Base-by-base conservation (phyloP, 164 flowering plant species). In the Vitis vinifera region DNA sequence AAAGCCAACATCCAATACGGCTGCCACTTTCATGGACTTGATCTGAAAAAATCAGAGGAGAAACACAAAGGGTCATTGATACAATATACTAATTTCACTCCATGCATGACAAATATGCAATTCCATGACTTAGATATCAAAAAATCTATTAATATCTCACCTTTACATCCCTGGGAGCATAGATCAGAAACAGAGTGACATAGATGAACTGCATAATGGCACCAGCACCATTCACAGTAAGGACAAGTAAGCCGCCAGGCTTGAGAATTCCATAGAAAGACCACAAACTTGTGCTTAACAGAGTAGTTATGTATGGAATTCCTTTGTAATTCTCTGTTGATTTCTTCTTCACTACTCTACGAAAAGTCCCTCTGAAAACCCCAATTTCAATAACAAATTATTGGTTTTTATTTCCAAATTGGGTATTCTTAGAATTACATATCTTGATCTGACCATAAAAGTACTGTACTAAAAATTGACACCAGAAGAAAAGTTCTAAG, bases 221-320 rank as follows among this genome's bases (percentile, higher is more conserved):
- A 1, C 98, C 98, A 16, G 80, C 77, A 4, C 84, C 91, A 71
- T 93, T 93, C 55, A 91, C 91, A 0, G 98, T 87, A 61, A 66
- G 65, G 14, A 93, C 63, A 5, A 89, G 87, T 2, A 85, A 65
- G 48, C 88, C 94, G 2, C 78, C 91, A 0, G 98, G 91, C 76
- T 91, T 90, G 16, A 92, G 82, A 50, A 89, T 47, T 29, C 94
- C 98, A 74, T 92, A 93, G 71, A 81, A 93, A 11, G 84, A 75
- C 98, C 98, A 89, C 57, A 93, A 50, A 49, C 85, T 77, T 15
- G 92, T 82, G 80, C 93, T 83, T 30, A 93, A 67, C 3, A 93
- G 72, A 0, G 96, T 87, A 0, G 81, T 76, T 49, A 91, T 78
- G 56, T 91, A 93, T 14, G 96, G 94, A 49, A 75, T 30, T 10